phyloP scores from a whole-genome alignment of 2,329 filamentous ascomycete genomes.

The Botrytis tulipae region DNA sequence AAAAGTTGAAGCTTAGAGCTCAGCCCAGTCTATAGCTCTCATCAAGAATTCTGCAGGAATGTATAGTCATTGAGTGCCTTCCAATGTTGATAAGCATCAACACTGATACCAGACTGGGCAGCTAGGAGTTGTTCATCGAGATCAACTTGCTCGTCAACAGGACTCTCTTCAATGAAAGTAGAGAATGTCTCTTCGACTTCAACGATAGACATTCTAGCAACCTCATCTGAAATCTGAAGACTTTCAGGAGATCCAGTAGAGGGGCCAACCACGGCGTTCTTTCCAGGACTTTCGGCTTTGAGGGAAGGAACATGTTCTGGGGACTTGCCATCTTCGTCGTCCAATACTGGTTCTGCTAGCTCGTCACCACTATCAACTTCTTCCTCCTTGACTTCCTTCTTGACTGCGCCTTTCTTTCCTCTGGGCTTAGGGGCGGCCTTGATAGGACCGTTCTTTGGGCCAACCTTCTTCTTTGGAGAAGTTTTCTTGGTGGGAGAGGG shows the following conservation, averaged over 20 bases:
- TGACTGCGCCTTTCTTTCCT: background rate
- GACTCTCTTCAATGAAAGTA: background rate
- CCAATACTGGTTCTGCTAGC: background rate
- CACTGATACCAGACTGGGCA: background rate
- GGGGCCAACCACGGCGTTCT: background rate
- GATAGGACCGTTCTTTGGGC: background rate
- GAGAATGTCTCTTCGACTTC: background rate
- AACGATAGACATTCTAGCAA: background rate
- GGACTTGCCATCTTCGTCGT: slow-evolving; percentile 9
- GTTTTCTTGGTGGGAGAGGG: background rate
- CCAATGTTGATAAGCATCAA: slow-evolving; percentile 1
- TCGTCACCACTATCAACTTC: background rate
- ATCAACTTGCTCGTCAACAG: background rate
- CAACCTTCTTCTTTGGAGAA: slow-evolving; percentile 5
- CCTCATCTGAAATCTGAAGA: slow-evolving; percentile 4
- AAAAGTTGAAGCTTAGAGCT: background rate
- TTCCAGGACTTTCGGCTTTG: background rate
- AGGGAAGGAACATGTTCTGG: background rate
- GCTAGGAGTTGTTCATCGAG: background rate
- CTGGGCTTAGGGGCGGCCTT: background rate
- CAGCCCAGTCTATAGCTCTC: background rate
- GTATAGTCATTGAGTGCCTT: background rate
- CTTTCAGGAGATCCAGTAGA: background rate
- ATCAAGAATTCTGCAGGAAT: background rate
- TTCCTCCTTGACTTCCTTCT: background rate